A percentile compares a stretch with the other conserved stretches of the same genome.
These are phyloP conservation scores for Rosa chinensis DNA, from an alignment of 306 rosid species.

Conservation along the genomic window DNA sequence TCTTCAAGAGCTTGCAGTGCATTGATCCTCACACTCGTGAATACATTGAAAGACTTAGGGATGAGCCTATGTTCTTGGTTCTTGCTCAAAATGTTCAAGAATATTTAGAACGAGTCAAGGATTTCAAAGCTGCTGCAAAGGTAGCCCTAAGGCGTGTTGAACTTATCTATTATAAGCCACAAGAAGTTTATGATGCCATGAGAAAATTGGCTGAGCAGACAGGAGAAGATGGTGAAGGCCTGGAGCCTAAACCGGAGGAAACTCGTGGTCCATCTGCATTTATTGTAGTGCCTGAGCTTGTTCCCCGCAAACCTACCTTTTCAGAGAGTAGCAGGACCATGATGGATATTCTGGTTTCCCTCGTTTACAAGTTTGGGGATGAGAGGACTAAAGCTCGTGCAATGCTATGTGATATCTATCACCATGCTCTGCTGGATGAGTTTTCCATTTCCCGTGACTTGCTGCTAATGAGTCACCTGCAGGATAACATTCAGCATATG, in stretches of 20 bases:
- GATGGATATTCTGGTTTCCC: slow-evolving; percentile 81
- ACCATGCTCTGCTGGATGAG: slow-evolving; percentile 85
- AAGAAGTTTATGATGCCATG: slow-evolving; percentile 95
- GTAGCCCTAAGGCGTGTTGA: slow-evolving; percentile 86
- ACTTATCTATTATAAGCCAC: slow-evolving; percentile 86
- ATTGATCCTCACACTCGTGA: slow-evolving; percentile 97
- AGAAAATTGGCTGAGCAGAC: slow-evolving; percentile 75
- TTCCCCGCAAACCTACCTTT: slow-evolving; percentile 82
- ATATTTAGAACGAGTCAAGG: slow-evolving; percentile 64
- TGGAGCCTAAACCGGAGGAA: slow-evolving; percentile 57
- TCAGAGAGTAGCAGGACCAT: slow-evolving; percentile 74
- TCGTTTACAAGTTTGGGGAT: slow-evolving; percentile 79
- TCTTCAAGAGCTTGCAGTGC: slow-evolving; percentile 95
- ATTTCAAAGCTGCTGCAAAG: slow-evolving; percentile 75
- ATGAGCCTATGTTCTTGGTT: slow-evolving; percentile 75
- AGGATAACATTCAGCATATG: slow-evolving; percentile 83
- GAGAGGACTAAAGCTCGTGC: slow-evolving; percentile 96
- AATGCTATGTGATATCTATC: slow-evolving; percentile 98
- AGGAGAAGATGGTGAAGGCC: slow-evolving; percentile 47
- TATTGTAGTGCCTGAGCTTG: slow-evolving; percentile 72
- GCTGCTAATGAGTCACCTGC: slow-evolving; percentile 96
- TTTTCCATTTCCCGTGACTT: slow-evolving; percentile 83
- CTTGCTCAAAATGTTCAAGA: slow-evolving; percentile 97
- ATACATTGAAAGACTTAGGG: slow-evolving; percentile 91
- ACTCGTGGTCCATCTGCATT: slow-evolving; percentile 71